Conservation (phyloP, 495 filamentous ascomycete genomes). For the Sordaria brevicollis region DNA sequence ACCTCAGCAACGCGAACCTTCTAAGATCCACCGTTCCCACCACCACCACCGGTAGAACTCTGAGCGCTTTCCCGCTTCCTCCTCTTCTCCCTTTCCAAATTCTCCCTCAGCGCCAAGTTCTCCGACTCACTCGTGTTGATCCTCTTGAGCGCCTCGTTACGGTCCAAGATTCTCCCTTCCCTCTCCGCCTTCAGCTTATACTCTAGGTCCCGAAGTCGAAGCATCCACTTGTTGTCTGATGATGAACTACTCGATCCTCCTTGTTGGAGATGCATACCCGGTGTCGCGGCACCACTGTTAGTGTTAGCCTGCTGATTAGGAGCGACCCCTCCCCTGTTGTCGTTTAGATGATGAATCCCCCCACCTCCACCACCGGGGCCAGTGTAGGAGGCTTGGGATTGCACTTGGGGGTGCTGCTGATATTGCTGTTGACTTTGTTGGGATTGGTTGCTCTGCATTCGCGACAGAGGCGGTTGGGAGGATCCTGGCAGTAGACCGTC, state of each 20-base stretch:
- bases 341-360: neutral
- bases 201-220: conserved; percentile 78
- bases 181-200: conserved; percentile 79
- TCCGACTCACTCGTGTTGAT: conserved; percentile 74
- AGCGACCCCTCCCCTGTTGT: neutral
- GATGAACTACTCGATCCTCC: too few species aligned
- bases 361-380: neutral
- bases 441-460: neutral
- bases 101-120: conserved; percentile 59
- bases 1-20: neutral
- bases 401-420: neutral
- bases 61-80: conserved; percentile 2
- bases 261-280: neutral
- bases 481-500: neutral
- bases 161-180: conserved; percentile 76
- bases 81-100: conserved; percentile 48
- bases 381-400: neutral
- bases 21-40: neutral
- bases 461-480: neutral
- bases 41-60: neutral
- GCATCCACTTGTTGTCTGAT: conserved; percentile 69
- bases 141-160: conserved; percentile 69
- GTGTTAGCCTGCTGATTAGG: too few species aligned
- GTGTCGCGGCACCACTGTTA: neutral
- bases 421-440: neutral